A percentile compares a stretch with the other conserved stretches of the same genome.
Evolutionary conservation across 1,139 yeast species (phyloP).

Genomic region (Martiniozyma asiatica): DNA sequence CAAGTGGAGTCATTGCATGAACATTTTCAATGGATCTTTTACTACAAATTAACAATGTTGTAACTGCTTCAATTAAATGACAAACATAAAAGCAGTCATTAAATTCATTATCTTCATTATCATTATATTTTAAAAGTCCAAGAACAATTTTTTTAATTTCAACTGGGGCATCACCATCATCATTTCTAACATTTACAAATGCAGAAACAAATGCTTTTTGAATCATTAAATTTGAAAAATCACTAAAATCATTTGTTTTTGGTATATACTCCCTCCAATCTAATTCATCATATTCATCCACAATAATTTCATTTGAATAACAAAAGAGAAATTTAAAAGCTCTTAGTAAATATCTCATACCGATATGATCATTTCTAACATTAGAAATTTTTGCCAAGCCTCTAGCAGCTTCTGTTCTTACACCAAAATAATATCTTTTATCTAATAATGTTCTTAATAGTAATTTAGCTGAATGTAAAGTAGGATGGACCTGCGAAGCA

Average conservation of each 20-base stretch:
- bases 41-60: conserved; percentile 29
- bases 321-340: conserved; percentile 66
- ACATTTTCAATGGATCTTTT: conserved; percentile 19
- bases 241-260: conserved; percentile 65
- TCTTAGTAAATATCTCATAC: conserved; percentile 58
- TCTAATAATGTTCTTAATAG: conserved; percentile 77
- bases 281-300: conserved; percentile 15
- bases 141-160: conserved; percentile 52
- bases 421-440: conserved; percentile 75
- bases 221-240: conserved; percentile 54
- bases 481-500: conserved; percentile 40
- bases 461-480: conserved; percentile 60
- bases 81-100: conserved; percentile 64
- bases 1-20: conserved; percentile 11
- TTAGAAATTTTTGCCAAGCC: conserved; percentile 63
- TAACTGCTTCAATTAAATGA: conserved; percentile 45
- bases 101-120: conserved; percentile 68
- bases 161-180: conserved; percentile 58
- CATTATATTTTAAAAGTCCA: conserved; percentile 71
- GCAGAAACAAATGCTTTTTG: conserved; percentile 59
- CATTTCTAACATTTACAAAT: conserved; percentile 39
- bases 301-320: conserved; percentile 26
- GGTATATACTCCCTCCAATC: conserved; percentile 43
- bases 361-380: conserved; percentile 52
- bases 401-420: conserved; percentile 75